phyloP scores from a whole-genome alignment of 2,329 filamentous ascomycete genomes.

The Bipolaris bicolor region DNA sequence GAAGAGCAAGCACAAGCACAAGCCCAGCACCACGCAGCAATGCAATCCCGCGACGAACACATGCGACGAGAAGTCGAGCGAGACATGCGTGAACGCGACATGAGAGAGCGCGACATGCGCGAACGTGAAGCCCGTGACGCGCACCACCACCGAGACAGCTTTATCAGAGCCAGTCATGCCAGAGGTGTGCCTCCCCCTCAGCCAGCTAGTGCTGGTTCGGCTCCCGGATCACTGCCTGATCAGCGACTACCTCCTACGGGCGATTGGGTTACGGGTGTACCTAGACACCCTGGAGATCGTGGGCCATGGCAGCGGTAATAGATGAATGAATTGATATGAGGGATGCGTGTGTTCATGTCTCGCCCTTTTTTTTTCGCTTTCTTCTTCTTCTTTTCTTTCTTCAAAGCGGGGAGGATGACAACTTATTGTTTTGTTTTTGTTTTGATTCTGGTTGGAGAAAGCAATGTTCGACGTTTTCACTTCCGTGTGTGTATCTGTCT shows the following conservation, averaged over 20 bases:
- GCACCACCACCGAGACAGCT: slow-evolving; percentile 29
- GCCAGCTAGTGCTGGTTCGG: slow-evolving; percentile 10
- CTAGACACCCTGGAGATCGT: slow-evolving; percentile 25
- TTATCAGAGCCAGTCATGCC: slow-evolving; percentile 28
- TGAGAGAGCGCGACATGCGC: slow-evolving; percentile 21
- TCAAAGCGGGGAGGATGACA: neutral
- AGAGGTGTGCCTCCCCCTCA: slow-evolving; percentile 23
- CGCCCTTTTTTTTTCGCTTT: neutral
- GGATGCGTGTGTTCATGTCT: neutral
- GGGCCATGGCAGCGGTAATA: slow-evolving; percentile 21
- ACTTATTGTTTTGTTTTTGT: neutral
- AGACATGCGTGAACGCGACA: slow-evolving; percentile 31
- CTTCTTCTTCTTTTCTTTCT: neutral
- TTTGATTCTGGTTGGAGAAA: too few relatives aligned
- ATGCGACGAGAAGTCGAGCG: slow-evolving; percentile 31
- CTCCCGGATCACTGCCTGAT: slow-evolving; percentile 24
- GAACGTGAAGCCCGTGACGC: slow-evolving; percentile 26
- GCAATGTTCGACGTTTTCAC: too few relatives aligned
- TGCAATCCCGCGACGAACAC: slow-evolving; percentile 32
- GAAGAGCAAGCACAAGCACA: slow-evolving; percentile 35
- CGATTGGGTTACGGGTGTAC: slow-evolving; percentile 30
- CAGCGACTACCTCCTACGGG: slow-evolving; percentile 20
- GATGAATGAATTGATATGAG: neutral
- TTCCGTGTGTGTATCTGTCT: too few relatives aligned
- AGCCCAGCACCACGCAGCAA: slow-evolving; percentile 19